Conservation (phyloP, 2,329 filamentous ascomycete species). For the Diaporthe capsici region DNA sequence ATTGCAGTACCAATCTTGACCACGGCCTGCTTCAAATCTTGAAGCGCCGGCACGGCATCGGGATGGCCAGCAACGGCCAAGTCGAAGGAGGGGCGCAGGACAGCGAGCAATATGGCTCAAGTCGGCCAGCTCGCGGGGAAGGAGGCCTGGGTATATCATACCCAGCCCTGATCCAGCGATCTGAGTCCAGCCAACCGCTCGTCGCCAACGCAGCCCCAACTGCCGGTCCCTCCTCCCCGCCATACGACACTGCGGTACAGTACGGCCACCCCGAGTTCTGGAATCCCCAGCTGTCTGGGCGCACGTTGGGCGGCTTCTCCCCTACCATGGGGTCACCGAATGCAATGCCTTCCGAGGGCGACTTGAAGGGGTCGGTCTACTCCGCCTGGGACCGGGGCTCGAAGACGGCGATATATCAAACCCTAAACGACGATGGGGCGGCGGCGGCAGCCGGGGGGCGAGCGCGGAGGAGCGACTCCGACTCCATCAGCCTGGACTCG, state of each 20-base stretch:
- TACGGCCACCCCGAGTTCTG: neutral
- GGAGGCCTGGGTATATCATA: conserved; percentile 35
- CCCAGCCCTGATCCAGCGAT: conserved; percentile 18
- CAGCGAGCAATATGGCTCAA: neutral
- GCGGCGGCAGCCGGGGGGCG: neutral
- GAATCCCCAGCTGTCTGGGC: conserved; percentile 13
- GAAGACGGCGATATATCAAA: conserved; percentile 14
- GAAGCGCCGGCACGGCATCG: neutral
- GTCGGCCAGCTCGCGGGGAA: neutral
- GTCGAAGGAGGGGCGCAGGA: neutral
- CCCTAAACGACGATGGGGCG: neutral
- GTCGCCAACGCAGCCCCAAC: conserved; percentile 35
- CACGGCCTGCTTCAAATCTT: neutral
- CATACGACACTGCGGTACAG: conserved; percentile 12
- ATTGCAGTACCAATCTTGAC: neutral
- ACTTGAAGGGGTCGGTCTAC: conserved; percentile 36
- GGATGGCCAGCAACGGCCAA: conserved; percentile 20
- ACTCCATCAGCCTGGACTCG: conserved; percentile 40
- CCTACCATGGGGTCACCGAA: neutral
- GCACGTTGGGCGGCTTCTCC: conserved; percentile 5
- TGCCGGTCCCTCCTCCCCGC: conserved; percentile 18
- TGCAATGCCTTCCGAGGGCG: neutral
- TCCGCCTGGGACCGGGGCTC: conserved; percentile 40
- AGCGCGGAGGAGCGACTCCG: conserved; percentile 3
- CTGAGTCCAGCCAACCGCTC: conserved; percentile 29